Evolutionary conservation across 1,139 yeast species (phyloP).

Genomic region (Yamadazyma dushanensis): DNA sequence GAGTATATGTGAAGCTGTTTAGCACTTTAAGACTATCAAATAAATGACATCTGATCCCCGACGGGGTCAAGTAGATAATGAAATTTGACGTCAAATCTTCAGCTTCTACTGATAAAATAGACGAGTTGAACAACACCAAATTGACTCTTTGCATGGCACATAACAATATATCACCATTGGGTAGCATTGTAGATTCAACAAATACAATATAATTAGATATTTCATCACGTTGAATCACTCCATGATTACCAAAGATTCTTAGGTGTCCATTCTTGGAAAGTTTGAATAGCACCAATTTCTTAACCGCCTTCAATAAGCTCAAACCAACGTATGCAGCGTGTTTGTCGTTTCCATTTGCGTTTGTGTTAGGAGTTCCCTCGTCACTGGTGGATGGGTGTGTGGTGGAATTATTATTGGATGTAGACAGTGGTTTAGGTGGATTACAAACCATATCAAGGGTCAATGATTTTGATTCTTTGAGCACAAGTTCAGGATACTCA

Average conservation of each 20-base stretch:
- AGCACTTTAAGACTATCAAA: constrained; percentile 43
- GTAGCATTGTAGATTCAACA: constrained; percentile 56
- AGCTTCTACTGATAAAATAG: constrained; percentile 19
- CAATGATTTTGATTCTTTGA: constrained; percentile 30
- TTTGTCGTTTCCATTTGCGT: constrained; percentile 5
- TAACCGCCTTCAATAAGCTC: constrained; percentile 61
- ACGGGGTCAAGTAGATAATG: constrained; percentile 69
- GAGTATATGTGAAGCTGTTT: constrained; percentile 42
- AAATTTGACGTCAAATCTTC: constrained; percentile 23
- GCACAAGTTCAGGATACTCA: constrained; percentile 35
- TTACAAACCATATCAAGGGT: constrained; percentile 21
- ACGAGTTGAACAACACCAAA: constrained; percentile 34
- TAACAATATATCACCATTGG: constrained; percentile 51
- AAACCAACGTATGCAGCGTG: constrained; percentile 50
- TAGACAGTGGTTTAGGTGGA: constrained; percentile 20
- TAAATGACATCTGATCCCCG: constrained; percentile 70
- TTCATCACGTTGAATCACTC: constrained; percentile 24
- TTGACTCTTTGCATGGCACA: constrained; percentile 26
- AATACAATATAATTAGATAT: constrained; percentile 33
- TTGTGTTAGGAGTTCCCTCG: constrained; percentile 3
- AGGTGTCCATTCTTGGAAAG: constrained; percentile 41
- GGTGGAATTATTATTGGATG: constrained; percentile 9
- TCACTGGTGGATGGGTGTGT: constrained; percentile 1
- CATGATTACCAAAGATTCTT: constrained; percentile 57
- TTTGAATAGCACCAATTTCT: constrained; percentile 52